phyloP scores from a whole-genome alignment of 2,329 filamentous ascomycete genomes.

The Penicillium sp. region DNA sequence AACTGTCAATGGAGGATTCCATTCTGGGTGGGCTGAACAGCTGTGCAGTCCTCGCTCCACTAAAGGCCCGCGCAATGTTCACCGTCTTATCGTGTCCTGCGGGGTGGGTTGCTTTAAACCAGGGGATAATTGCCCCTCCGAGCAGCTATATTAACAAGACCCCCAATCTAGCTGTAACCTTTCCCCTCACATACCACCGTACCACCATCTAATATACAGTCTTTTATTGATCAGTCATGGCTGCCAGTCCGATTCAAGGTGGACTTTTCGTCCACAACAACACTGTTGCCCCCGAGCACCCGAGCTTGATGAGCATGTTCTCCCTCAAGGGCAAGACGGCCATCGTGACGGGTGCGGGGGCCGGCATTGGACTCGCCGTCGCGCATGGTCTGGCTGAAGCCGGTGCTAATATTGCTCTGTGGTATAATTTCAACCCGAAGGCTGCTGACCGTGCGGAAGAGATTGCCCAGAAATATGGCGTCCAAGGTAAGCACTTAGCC shows the following conservation, averaged over 20 bases:
- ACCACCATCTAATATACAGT: neutral
- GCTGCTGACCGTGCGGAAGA: constrained; percentile 64
- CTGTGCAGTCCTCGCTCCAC: neutral
- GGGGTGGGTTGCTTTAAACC: neutral
- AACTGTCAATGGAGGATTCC: constrained; percentile 4
- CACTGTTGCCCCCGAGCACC: constrained; percentile 51
- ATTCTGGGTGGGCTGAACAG: neutral
- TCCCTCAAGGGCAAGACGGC: constrained; percentile 71
- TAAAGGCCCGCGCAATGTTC: constrained; percentile 12
- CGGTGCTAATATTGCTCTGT: constrained; percentile 72
- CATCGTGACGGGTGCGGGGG: constrained; percentile 70
- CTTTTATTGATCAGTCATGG: constrained; percentile 31
- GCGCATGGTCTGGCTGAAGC: constrained; percentile 69
- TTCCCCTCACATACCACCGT: constrained; percentile 1
- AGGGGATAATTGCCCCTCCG: constrained; percentile 9
- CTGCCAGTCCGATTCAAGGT: constrained; percentile 43
- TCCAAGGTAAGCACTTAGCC: constrained; percentile 53
- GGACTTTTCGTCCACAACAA: constrained; percentile 62
- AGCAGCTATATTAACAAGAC: constrained; percentile 17
- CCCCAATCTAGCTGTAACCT: neutral
- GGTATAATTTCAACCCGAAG: constrained; percentile 72
- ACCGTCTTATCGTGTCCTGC: constrained; percentile 13
- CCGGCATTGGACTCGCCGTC: constrained; percentile 69
- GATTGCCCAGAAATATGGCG: constrained; percentile 67
- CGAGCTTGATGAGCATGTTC: constrained; percentile 65